phyloP scores from a whole-genome alignment of 1,139 yeast genomes.

The Wickerhamomyces sp. region DNA sequence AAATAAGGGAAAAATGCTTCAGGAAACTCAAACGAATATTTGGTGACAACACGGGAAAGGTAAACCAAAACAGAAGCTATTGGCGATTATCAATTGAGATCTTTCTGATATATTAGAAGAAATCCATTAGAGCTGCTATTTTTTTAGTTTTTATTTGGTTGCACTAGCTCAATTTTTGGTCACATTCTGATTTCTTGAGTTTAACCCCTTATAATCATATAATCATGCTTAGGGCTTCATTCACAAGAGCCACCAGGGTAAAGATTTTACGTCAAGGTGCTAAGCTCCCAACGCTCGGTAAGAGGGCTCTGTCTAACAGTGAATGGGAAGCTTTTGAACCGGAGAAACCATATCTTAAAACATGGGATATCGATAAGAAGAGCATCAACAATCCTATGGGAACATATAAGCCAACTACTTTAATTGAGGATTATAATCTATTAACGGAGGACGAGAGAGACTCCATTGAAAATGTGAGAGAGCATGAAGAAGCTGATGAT shows the following conservation, averaged over 20 bases:
- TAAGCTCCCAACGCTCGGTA: background rate
- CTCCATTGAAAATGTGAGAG: slow-evolving; percentile 9
- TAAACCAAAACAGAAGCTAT: too few relatives aligned
- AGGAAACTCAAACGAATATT: too few relatives aligned
- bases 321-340: slow-evolving; percentile 15
- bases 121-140: too few relatives aligned
- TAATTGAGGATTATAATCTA: slow-evolving; percentile 19
- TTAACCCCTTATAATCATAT: background rate
- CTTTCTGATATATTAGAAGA: too few relatives aligned
- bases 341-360: slow-evolving; percentile 6
- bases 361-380: slow-evolving; percentile 10
- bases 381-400: slow-evolving; percentile 31
- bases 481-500: slow-evolving; percentile 20
- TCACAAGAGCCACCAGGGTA: slow-evolving; percentile 5
- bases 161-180: too few relatives aligned
- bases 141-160: too few relatives aligned
- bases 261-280: background rate
- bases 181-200: too few relatives aligned
- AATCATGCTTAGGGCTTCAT: slow-evolving; percentile 4
- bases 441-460: slow-evolving; percentile 17
- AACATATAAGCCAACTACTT: slow-evolving; percentile 26
- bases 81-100: too few relatives aligned
- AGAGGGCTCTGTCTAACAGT: background rate
- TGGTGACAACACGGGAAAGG: too few relatives aligned
- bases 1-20: too few relatives aligned